Evolutionary conservation across 1,284 basidiomycete genomes (phyloP), one percentile per base, ranked within the genome.

Genomic region (Volvariella volvacea): DNA sequence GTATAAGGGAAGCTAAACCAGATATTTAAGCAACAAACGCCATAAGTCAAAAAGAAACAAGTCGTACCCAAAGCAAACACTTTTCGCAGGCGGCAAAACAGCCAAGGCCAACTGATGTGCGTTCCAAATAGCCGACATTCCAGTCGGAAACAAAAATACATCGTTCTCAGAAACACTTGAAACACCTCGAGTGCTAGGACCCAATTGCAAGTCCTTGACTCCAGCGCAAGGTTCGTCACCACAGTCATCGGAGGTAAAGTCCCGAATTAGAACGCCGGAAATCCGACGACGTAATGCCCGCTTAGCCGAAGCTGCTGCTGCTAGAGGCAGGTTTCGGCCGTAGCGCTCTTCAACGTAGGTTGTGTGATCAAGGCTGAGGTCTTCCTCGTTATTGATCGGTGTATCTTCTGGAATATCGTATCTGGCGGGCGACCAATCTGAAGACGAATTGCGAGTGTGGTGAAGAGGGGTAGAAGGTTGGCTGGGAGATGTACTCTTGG

Each of bases 51-150:
- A 15, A 4, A 15, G 8, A 36, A 8, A 6, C n/a, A 30, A 15
- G 2, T 63, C 81, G 50, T 57, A 92, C 91, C 92, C 93, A 55
- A 95, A 96, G 58, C 91, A 94, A 30, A 93, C 76, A 54, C 88
- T 92, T 67, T 93, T 94, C n/a, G 80, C 83, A 38, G 63, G 51
- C 44, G 71, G 78, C 45, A 59, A 63, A 3, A 67, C 65, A 10
- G 67, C 67, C 39, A 87, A 66, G 4, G 78, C 76, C 2, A 89
- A 68, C 55, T 90, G 80, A 60, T 96, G 92, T 0, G 92, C 86
- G 57, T 78, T 83, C 83, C 88, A 98, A 50, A 98, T 96, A 2
- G 94, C 89, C 28, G 84, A 71, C 94, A 98, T 98, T 8, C 94
- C 94, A 1, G 83, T 80, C 0, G 91, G 80, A 56, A 79, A 93